phyloP scores from a whole-genome alignment of 768 basidiomycete genomes.

The Pleurotus pulmonarius region DNA sequence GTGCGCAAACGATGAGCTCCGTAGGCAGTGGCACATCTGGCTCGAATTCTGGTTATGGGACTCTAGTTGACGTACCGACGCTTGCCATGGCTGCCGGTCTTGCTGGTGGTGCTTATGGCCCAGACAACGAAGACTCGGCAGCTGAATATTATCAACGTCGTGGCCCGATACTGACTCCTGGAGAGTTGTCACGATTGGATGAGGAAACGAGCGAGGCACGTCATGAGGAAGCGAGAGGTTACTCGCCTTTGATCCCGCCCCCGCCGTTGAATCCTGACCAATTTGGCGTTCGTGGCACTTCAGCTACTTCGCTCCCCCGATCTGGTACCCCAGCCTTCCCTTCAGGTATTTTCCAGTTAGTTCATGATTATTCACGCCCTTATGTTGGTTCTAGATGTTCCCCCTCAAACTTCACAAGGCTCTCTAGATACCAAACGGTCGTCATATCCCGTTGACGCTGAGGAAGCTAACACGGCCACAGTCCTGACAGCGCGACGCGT shows the following conservation, averaged over 20 bases:
- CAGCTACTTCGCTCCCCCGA: conserved; percentile 14
- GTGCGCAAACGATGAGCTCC: conserved; percentile 3
- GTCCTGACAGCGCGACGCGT: conserved; percentile 52
- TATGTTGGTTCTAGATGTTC: background rate
- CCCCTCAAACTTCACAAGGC: conserved; percentile 16
- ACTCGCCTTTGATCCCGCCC: conserved; percentile 26
- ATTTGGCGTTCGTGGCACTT: conserved; percentile 15
- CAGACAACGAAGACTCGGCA: conserved; percentile 8
- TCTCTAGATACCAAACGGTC: conserved; percentile 23
- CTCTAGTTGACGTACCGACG: conserved; percentile 37
- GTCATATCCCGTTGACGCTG: conserved; percentile 28
- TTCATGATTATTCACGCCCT: too few relatives aligned
- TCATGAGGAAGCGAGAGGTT: conserved; percentile 20
- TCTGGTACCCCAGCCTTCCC: background rate
- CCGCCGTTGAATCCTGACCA: conserved; percentile 30
- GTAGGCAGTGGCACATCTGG: conserved; percentile 19
- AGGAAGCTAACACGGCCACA: conserved; percentile 45
- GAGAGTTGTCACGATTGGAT: conserved; percentile 32
- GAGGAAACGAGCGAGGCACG: conserved; percentile 24
- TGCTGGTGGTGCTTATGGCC: conserved; percentile 27
- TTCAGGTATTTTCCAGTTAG: too few relatives aligned
- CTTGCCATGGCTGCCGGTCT: conserved; percentile 30
- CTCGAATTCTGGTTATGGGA: conserved; percentile 42
- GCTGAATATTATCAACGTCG: conserved; percentile 11
- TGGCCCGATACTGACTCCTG: conserved; percentile 30